Evolutionary conservation across 352 stramenopile species (phyloP).

Genomic region (Pythium aquatile): DNA sequence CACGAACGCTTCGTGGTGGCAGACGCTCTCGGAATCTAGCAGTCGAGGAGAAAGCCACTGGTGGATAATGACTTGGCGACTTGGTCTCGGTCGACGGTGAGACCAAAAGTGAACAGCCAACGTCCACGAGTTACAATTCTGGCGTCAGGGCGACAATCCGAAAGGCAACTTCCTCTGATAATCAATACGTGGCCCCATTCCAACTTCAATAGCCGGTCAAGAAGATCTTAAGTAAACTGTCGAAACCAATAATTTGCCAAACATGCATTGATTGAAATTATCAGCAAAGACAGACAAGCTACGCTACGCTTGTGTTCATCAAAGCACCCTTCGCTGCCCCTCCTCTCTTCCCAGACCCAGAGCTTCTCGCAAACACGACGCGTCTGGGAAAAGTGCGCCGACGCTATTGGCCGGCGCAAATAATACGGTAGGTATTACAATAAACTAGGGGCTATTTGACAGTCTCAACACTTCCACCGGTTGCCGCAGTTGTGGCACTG

Average conservation of each 20-base stretch:
- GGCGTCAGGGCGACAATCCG: background rate
- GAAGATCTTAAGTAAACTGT: background rate
- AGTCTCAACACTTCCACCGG: constrained; percentile 90
- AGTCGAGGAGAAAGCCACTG: constrained; percentile 21
- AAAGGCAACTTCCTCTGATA: background rate
- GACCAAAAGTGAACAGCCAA: constrained; percentile 21
- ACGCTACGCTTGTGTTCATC: background rate
- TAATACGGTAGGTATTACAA: constrained; percentile 19
- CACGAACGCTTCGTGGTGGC: constrained; percentile 21
- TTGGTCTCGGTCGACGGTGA: constrained; percentile 9
- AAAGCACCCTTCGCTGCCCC: background rate
- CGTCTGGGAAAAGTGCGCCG: constrained; percentile 1
- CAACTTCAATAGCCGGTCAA: too few relatives aligned
- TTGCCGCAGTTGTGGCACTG: constrained; percentile 97
- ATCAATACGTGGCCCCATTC: background rate
- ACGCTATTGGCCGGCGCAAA: background rate
- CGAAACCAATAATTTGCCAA: constrained; percentile 5
- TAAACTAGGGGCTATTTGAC: constrained; percentile 10
- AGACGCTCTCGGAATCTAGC: background rate
- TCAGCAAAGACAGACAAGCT: background rate
- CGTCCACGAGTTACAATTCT: background rate
- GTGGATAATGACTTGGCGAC: constrained; percentile 13
- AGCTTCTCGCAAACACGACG: constrained; percentile 6
- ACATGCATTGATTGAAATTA: constrained; percentile 10
- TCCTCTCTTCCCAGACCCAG: constrained; percentile 18